Conservation (phyloP, 2,329 filamentous ascomycete genomes). For the Cercospora sp. region DNA sequence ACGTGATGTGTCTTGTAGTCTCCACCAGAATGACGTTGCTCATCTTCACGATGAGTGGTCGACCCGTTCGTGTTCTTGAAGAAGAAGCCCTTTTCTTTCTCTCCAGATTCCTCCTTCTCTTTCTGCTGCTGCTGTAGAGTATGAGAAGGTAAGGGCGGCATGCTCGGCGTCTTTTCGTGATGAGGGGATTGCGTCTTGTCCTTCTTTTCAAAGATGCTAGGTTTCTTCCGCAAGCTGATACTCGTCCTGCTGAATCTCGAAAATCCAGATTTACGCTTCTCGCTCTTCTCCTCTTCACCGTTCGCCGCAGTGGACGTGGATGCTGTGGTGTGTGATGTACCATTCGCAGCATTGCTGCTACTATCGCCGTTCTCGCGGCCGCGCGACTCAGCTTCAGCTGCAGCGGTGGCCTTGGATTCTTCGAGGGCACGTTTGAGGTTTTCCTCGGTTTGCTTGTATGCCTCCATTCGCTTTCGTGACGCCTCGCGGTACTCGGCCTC, state of each 20-base stretch:
- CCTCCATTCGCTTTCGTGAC: slow-evolving; percentile 52
- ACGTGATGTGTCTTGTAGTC: slow-evolving; percentile 8
- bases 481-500: slow-evolving; percentile 38
- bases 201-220: slow-evolving; percentile 9
- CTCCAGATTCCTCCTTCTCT: neutral
- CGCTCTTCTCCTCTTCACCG: slow-evolving; percentile 50
- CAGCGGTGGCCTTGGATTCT: slow-evolving; percentile 63
- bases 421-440: slow-evolving; percentile 65
- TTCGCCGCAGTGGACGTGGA: neutral
- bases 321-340: neutral
- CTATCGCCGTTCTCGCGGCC: slow-evolving; percentile 26
- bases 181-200: slow-evolving; percentile 3
- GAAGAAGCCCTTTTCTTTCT: neutral
- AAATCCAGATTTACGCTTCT: slow-evolving; percentile 23
- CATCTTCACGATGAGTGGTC: neutral
- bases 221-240: slow-evolving; percentile 12
- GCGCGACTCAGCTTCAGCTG: slow-evolving; percentile 50
- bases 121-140: slow-evolving; percentile 13
- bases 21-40: neutral
- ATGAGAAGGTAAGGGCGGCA: slow-evolving; percentile 16
- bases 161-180: neutral
- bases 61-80: neutral
- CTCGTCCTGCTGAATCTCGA: slow-evolving; percentile 11
- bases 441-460: slow-evolving; percentile 60
- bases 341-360: slow-evolving; percentile 19